Evolutionary conservation across 1,284 basidiomycete genomes (phyloP).

Genomic region (Cystobasidium sp.): DNA sequence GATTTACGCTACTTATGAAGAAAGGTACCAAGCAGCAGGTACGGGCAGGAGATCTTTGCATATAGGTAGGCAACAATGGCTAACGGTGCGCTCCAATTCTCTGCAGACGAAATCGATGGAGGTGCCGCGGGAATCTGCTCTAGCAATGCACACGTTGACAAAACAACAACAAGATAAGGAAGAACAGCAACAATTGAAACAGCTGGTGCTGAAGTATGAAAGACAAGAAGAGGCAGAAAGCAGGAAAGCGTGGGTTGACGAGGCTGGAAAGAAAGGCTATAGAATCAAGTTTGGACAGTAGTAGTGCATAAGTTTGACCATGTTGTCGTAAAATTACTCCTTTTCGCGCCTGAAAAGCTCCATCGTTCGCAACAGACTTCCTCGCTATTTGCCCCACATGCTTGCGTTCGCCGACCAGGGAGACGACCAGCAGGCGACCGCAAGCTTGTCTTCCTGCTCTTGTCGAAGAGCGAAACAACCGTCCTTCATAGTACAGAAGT

Average conservation of each 20-base stretch:
- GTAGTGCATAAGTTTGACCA: neutral
- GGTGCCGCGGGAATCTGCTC: conserved; percentile 79
- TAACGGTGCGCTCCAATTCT: neutral
- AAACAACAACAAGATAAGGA: conserved; percentile 89
- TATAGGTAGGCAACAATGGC: no score
- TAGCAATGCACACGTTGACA: conserved; percentile 84
- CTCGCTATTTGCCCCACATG: no score
- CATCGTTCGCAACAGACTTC: no score
- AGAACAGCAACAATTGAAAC: conserved; percentile 93
- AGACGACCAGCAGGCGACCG: no score
- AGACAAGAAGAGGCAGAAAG: conserved; percentile 44
- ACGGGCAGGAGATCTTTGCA: conserved; percentile 47
- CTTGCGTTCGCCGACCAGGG: no score
- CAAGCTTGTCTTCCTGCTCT: neutral
- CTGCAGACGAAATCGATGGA: conserved; percentile 77
- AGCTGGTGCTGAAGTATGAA: conserved; percentile 70
- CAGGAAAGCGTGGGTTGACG: conserved; percentile 15
- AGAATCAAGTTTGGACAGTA: conserved; percentile 29
- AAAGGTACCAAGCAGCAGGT: conserved; percentile 91
- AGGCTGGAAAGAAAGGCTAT: conserved; percentile 29
- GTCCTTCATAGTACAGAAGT: neutral
- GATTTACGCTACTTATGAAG: conserved; percentile 91
- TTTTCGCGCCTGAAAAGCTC: neutral
- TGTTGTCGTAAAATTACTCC: conserved; percentile 8
- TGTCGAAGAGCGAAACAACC: neutral